These are phyloP conservation scores for Melaleuca alternifolia DNA, from an alignment of 345 rosid species.

Conservation along the genomic window DNA sequence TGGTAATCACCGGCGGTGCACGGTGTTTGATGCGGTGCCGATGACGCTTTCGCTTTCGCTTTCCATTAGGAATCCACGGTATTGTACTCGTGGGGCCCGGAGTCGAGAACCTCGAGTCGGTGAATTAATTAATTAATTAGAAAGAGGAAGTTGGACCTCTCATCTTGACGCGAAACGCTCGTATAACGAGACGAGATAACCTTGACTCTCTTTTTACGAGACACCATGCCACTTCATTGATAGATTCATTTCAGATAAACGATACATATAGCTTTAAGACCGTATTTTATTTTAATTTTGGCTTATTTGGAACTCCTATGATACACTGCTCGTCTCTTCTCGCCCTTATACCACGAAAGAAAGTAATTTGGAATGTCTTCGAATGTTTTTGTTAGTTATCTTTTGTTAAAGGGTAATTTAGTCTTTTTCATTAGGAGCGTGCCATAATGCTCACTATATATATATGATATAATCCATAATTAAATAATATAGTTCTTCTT, in stretches of 20 bases:
- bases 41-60: not conserved
- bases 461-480: too few species aligned
- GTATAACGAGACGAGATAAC: not conserved
- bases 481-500: too few species aligned
- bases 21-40: not conserved
- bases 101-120: not conserved
- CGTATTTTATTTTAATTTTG: too few species aligned
- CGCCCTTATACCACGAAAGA: not conserved
- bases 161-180: too few species aligned
- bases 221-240: too few species aligned
- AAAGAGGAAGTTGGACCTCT: too few species aligned
- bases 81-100: not conserved
- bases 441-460: too few species aligned
- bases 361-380: not conserved
- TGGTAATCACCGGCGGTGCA: not conserved
- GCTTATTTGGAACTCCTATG: too few species aligned
- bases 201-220: not conserved
- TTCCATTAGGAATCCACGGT: not conserved
- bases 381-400: not conserved
- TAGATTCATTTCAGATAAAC: too few species aligned
- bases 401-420: too few species aligned
- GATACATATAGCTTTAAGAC: too few species aligned
- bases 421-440: too few species aligned
- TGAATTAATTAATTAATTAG: not conserved
- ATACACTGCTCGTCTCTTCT: not conserved